phyloP scores from a whole-genome alignment of 148 eudicot genomes.

The Polygonum maritimum region DNA sequence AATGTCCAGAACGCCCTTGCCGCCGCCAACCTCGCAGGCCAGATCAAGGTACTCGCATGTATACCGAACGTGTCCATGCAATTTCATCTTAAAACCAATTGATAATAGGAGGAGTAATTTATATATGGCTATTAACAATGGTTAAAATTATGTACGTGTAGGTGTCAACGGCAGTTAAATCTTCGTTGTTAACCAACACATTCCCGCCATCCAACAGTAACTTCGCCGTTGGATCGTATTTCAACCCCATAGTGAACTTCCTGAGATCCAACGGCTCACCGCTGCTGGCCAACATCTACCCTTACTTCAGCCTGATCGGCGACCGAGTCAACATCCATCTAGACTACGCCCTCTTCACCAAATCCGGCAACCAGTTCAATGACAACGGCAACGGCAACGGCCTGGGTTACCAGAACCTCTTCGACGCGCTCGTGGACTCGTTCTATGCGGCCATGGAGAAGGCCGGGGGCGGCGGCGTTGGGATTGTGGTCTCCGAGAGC shows the following conservation, averaged over 20 bases:
- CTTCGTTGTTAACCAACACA: constrained; percentile 9
- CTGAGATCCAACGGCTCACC: constrained; percentile 22
- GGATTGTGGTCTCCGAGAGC: constrained; percentile 37
- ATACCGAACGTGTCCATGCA: too few species aligned
- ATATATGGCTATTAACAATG: too few species aligned
- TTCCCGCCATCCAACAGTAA: constrained; percentile 29
- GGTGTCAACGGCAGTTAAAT: constrained; percentile 30
- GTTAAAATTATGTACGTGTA: neutral
- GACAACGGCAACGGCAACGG: constrained; percentile 26
- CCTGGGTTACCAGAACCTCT: constrained; percentile 29
- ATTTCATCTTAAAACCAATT: too few species aligned
- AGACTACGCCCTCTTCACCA: constrained; percentile 36
- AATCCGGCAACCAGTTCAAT: constrained; percentile 20
- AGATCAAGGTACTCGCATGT: constrained; percentile 2
- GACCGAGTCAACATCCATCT: constrained; percentile 10
- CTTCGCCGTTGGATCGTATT: constrained; percentile 15
- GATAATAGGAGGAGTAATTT: too few species aligned
- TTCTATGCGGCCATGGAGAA: constrained; percentile 34
- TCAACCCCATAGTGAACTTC: constrained; percentile 31
- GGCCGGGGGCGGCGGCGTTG: constrained; percentile 22
- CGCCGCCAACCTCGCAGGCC: constrained; percentile 17
- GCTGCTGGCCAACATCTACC: constrained; percentile 35
- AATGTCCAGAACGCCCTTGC: constrained; percentile 30
- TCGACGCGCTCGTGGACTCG: constrained; percentile 37
- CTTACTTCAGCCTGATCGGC: constrained; percentile 26